Evolutionary conservation across 2,329 filamentous ascomycete species (phyloP), one percentile per base, ranked within the genome.

Genomic region (Fusarium subtropicale): DNA sequence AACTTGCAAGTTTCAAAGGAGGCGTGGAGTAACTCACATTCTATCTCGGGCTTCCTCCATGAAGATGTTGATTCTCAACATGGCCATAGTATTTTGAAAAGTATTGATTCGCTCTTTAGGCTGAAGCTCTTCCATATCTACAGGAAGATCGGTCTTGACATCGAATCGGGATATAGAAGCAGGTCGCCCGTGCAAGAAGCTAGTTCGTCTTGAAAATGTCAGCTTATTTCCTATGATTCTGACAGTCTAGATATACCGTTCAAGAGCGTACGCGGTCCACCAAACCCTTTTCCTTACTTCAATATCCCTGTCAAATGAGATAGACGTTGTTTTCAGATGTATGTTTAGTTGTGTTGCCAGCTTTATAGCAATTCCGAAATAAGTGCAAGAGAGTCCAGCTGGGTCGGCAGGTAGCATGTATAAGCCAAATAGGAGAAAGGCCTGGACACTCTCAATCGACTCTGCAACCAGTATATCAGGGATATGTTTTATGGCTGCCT

Each of bases 231-330:
- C 10, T 12, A 2, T n/a, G 30, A 8, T 16, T 24, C 24, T 38
- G 3, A 28, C 30, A 16, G 13, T n/a, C 10, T 24, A 2, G 20
- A 26, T 48, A 7, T 22, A 73, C 70, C 69, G 70, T 48, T 74
- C 68, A 4, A 71, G 39, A 11, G 59, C 64, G 28, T 70, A 73
- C 8, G 67, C 59, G 12, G 71, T 74, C 72, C 71, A 74, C 71
- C 71, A 74, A 38, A 73, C 60, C 15, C 69, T 55, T n/a, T 71
- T 73, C 15, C 59, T 36, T 5, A 71, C 33, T 46, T 70, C 69
- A 2, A 15, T 15, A 13, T 74, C 52, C 7, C 47, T n/a, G 3
- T 8, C 2, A 4, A 15, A 34, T 1, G 56, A 4, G 3, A 28
- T 28, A 7, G 33, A 26, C 2, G 28, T 8, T 8, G 9, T 36